Evolutionary conservation across 2,329 filamentous ascomycete genomes (phyloP), one percentile per base, ranked within the genome.

Genomic region (Beauveria asiatica): DNA sequence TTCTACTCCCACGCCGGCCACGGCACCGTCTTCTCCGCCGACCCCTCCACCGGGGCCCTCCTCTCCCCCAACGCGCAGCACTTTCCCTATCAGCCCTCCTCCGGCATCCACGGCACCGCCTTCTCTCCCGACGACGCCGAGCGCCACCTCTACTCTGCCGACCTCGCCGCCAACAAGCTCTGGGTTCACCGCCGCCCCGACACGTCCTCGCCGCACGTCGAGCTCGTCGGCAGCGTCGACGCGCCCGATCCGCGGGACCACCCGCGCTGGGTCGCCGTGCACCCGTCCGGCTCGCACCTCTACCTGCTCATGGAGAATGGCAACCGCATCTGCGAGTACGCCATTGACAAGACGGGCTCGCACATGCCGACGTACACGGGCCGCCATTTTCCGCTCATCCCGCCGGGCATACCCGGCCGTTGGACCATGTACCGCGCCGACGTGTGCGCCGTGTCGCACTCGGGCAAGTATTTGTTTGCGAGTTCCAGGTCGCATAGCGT

Each of bases 291-390:
- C 21, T 82, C 85, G 61, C 92, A 91, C 73, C 80, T 96, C 60
- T 96, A 95, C 74, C 90, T 83, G 8, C 80, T 96, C 66, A 95
- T 94, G 89, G 91, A 96, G 74, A 87, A 86, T n/a, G 90, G 90
- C 59, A 96, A 96, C 76, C 80, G 87, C 56, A 76, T 96, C 60
- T 90, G 85, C 72, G 88, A 92, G 67, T 96, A 94, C 73, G 81
- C 89, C 65, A 85, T 96, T 73, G 88, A 94, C 71, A 83, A 85
- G 60, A 72, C 78, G 3, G 42, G 42, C 49, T 90, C 88, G 4
- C 87, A 85, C 72, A 75, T 90, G 70, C 91, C 91, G 13, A 82
- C 90, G 19, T 94, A 90, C 75, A 95, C 90, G 5, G 82, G 88
- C 70, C 83, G 87, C 65, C 80, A 82, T 57, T 95, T 85, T 72